Evolutionary conservation across 1,284 basidiomycete species (phyloP), one percentile per base, ranked within the genome.

Genomic region (Leccinum griseonigrum): DNA sequence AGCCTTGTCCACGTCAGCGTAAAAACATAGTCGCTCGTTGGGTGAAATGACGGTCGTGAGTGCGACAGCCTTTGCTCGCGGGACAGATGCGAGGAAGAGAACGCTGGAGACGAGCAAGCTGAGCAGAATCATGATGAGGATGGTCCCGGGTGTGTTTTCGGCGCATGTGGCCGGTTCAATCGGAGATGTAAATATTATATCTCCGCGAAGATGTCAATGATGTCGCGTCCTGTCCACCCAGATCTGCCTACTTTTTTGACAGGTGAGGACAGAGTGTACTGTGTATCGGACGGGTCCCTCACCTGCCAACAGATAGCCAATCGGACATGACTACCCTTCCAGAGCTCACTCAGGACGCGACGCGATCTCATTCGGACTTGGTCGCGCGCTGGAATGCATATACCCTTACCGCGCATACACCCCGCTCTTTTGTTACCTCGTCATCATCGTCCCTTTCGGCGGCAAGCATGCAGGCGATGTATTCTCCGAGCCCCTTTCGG

Each of bases 1-100:
- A 1, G 83, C 86, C 77, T 95, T 94, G 80, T 98, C 97, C n/a
- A 97, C 95, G 74, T 96, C 94, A 7, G 95, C 94, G 71, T 94
- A 98, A 78, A 96, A 99, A 77, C 97, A 99, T 60, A 92, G 79
- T 57, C 92, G 83, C 72, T 97, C 93, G 72, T 95, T 95, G 1
- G 94, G 88, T 18, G 84, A 80, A 62, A 99, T 85, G 32, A 90
- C 82, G 3, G 95, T 95, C 1, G 97, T 98, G 54, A 99, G 78
- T 0, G 97, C 95, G 1, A 93, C 85, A n/a, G 78, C 78, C 54
- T 68, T 67, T 50, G 67, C 69, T 4, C 64, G 60, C 29, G 43
- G 64, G 14, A 66, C 26, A 5, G 69, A 63, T 7, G 66, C 65
- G 22, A 76, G 60, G 57, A 75, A 43, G 54, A 76, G 55, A 14